Conservation (phyloP, 1,139 yeast genomes). For the Saccharomyces hybrid region DNA sequence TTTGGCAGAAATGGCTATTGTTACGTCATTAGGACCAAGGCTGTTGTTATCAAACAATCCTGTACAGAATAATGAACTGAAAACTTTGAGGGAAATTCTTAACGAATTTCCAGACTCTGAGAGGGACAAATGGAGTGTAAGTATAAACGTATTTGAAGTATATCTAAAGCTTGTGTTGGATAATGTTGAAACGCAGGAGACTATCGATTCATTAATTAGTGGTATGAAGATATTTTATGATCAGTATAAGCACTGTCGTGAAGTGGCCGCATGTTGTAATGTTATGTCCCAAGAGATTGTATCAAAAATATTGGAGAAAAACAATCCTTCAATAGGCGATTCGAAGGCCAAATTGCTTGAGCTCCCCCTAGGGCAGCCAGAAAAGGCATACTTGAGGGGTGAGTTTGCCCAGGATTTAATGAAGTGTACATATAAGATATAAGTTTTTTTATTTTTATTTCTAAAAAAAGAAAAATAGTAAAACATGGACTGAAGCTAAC, state of each 20-base stretch:
- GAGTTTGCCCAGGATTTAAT: slow-evolving; percentile 3
- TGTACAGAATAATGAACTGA: not conserved
- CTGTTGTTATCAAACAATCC: not conserved
- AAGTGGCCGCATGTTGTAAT: slow-evolving; percentile 26
- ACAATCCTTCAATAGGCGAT: not conserved
- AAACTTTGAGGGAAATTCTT: slow-evolving; percentile 31
- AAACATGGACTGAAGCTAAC: not conserved
- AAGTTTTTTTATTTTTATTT: not conserved
- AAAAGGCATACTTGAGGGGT: slow-evolving; percentile 13
- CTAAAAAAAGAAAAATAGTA: not conserved
- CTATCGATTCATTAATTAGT: slow-evolving; percentile 37
- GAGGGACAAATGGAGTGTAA: slow-evolving; percentile 49
- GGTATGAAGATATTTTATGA: slow-evolving; percentile 37
- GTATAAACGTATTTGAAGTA: slow-evolving; percentile 50
- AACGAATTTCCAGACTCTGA: slow-evolving; percentile 42
- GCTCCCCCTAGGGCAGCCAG: slow-evolving; percentile 26
- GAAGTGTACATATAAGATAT: not conserved
- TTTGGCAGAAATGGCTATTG: slow-evolving; percentile 57
- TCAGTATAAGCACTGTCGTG: slow-evolving; percentile 11
- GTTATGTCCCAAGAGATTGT: slow-evolving; percentile 23
- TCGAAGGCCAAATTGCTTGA: slow-evolving; percentile 11
- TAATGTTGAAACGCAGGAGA: slow-evolving; percentile 19
- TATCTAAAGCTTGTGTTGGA: slow-evolving; percentile 32
- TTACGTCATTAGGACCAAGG: slow-evolving; percentile 26
- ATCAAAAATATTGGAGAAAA: slow-evolving; percentile 3